These are phyloP conservation scores for Amanita rubescens DNA, from an alignment of 768 basidiomycete genomes.

Conservation along the genomic window DNA sequence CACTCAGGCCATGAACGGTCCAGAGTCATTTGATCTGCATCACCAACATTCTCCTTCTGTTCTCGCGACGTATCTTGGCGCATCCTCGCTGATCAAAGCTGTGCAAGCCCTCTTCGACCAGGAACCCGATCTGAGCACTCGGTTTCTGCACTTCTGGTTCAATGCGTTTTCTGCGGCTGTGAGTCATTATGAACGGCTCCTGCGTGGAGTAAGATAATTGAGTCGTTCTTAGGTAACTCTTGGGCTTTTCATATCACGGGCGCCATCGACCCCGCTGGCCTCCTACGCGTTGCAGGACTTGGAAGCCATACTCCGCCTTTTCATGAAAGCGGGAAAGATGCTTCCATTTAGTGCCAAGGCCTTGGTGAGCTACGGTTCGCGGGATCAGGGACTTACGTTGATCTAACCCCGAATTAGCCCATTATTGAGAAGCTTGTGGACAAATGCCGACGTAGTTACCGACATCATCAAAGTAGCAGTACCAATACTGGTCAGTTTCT, in stretches of 20 bases:
- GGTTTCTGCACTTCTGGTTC: constrained; percentile 70
- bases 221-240: constrained; percentile 43
- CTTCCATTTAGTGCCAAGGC: constrained; percentile 55
- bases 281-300: constrained; percentile 54
- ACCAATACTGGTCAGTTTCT: constrained; percentile 4
- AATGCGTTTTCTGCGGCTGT: constrained; percentile 69
- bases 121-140: constrained; percentile 52
- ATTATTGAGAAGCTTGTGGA: constrained; percentile 48
- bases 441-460: constrained; percentile 39
- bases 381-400: background rate
- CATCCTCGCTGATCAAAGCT: constrained; percentile 49
- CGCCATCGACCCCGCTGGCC: constrained; percentile 50
- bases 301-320: constrained; percentile 49
- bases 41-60: constrained; percentile 65
- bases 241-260: constrained; percentile 55
- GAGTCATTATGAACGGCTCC: constrained; percentile 19
- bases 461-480: constrained; percentile 22
- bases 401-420: constrained; percentile 28
- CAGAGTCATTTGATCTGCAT: constrained; percentile 46
- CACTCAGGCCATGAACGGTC: constrained; percentile 52
- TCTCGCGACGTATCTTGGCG: constrained; percentile 57
- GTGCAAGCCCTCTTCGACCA: constrained; percentile 48
- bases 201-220: background rate
- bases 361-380: constrained; percentile 33
- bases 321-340: constrained; percentile 48